Percentiles rank a stretch among this genome's conserved stretches.
Evolutionary conservation across 176 grass and related monocot genomes (phyloP).

Genomic region (Leersia perrieri): DNA sequence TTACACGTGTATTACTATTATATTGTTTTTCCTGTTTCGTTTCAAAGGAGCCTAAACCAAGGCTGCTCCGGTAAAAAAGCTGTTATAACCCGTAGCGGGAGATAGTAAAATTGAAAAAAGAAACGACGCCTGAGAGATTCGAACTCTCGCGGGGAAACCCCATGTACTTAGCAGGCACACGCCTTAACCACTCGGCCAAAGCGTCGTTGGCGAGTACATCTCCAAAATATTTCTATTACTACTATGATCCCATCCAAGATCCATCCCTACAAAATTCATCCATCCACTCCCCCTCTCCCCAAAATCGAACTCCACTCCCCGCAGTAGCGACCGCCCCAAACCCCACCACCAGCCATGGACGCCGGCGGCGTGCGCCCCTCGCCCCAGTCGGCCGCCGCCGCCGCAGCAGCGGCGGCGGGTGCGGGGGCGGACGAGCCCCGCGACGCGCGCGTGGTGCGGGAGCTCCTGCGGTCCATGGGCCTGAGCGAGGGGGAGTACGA

Average conservation of each 20-base stretch:
- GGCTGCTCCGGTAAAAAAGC: too few species aligned
- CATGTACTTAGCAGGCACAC: conserved; percentile 99
- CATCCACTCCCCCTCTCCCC: too few species aligned
- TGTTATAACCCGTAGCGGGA: too few species aligned
- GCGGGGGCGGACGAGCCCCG: conserved; percentile 62
- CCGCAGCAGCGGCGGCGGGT: background rate
- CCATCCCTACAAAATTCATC: too few species aligned
- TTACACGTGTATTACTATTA: too few species aligned
- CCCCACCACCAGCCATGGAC: conserved; percentile 26
- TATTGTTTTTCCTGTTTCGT: too few species aligned
- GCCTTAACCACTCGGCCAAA: conserved; percentile 99
- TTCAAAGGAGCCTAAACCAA: too few species aligned
- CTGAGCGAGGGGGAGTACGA: conserved; percentile 87
- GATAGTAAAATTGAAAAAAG: too few species aligned
- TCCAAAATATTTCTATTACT: too few species aligned
- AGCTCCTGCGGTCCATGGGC: conserved; percentile 95
- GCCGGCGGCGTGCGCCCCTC: conserved; percentile 36
- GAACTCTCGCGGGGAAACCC: conserved; percentile 78
- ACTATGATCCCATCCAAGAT: too few species aligned
- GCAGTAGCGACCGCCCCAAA: background rate
- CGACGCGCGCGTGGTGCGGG: conserved; percentile 76
- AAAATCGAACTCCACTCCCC: too few species aligned
- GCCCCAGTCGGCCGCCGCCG: background rate
- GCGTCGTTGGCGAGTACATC: conserved; percentile 53
- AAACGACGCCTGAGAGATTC: conserved; percentile 70